A percentile compares a stretch with the other conserved stretches of the same genome.
phyloP scores from a whole-genome alignment of 805 yeast genomes.

The Naumovozyma castellii region DNA sequence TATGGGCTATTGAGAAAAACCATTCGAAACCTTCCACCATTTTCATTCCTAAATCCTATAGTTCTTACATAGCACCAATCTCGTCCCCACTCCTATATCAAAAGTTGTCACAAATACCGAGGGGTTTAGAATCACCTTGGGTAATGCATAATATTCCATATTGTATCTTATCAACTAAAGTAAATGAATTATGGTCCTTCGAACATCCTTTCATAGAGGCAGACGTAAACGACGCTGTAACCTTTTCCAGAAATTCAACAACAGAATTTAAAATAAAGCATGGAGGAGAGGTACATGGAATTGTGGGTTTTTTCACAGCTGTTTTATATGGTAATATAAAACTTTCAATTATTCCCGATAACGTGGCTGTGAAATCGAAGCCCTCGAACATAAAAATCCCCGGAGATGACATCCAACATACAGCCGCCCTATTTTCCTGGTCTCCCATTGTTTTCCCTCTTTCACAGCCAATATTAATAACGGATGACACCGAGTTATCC shows the following conservation, averaged over 20 bases:
- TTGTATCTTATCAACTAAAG: conserved; percentile 37
- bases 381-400: no score
- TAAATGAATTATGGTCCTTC: conserved; percentile 53
- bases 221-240: conserved; percentile 2
- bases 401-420: conserved; percentile 12
- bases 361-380: conserved; percentile 6
- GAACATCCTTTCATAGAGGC: conserved; percentile 36
- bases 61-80: conserved; percentile 58
- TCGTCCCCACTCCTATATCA: conserved; percentile 46
- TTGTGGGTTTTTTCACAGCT: conserved; percentile 69
- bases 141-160: conserved; percentile 36
- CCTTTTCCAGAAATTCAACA: conserved; percentile 17
- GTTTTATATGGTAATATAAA: conserved; percentile 50
- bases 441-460: conserved; percentile 60
- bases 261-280: conserved; percentile 38
- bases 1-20: conserved; percentile 37
- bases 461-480: conserved; percentile 40
- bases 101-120: conserved; percentile 19
- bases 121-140: conserved; percentile 36
- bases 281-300: conserved; percentile 56
- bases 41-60: conserved; percentile 53
- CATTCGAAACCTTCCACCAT: conserved; percentile 36
- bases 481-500: conserved; percentile 48
- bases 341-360: conserved; percentile 24
- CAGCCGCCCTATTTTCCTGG: conserved; percentile 52